These are phyloP conservation scores for Vanrija sp. DNA, from an alignment of 1,284 basidiomycete species.

Conservation along the genomic window DNA sequence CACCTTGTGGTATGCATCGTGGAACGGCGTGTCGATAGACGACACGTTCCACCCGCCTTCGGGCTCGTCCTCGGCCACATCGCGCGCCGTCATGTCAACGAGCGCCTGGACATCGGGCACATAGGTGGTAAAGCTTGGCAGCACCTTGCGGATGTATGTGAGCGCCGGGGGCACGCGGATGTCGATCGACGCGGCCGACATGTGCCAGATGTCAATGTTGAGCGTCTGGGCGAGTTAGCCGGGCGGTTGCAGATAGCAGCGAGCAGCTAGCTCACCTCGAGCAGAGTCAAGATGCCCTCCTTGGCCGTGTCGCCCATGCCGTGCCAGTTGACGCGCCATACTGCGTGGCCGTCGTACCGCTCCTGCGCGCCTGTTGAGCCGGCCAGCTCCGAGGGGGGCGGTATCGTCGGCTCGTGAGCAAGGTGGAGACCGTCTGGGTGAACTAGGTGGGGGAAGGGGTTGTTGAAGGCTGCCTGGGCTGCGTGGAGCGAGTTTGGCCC, in stretches of 20 bases:
- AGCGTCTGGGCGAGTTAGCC: constrained; percentile 22
- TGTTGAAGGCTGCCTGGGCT: background rate
- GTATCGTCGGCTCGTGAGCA: background rate
- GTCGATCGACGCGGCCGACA: constrained; percentile 28
- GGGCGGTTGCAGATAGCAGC: background rate
- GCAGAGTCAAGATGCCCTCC: constrained; percentile 12
- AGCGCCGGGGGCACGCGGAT: constrained; percentile 22
- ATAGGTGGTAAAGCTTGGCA: constrained; percentile 7
- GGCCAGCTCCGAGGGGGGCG: background rate
- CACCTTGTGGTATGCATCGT: constrained; percentile 43
- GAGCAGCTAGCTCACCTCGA: constrained; percentile 21
- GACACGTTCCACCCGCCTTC: constrained; percentile 29
- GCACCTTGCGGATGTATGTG: too few species aligned
- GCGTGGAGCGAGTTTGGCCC: background rate
- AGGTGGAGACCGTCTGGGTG: background rate
- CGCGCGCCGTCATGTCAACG: constrained; percentile 15
- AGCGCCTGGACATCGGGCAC: constrained; percentile 37
- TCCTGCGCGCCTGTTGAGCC: background rate
- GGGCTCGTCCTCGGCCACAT: background rate
- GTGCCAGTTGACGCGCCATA: constrained; percentile 33
- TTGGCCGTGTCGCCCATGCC: constrained; percentile 2
- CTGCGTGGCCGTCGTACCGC: constrained; percentile 29
- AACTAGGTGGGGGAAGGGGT: background rate
- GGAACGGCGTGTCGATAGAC: constrained; percentile 34
- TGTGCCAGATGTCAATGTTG: constrained; percentile 45